Conservation (phyloP, 176 grass and related monocot genomes). For the Dendrocalamus sinicus region DNA sequence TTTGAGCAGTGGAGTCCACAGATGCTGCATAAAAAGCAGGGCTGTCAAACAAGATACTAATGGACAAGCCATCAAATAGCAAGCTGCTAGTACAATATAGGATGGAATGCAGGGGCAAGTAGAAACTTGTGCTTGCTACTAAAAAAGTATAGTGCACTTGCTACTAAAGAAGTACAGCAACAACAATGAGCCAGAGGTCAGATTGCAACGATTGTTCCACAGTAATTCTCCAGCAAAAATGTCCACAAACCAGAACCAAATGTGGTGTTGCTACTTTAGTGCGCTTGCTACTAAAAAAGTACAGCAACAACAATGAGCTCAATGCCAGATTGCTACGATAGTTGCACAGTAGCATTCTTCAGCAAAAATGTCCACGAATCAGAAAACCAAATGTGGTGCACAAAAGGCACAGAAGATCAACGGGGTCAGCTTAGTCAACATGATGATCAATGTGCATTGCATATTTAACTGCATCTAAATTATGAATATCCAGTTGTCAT, state of each 20-base stretch:
- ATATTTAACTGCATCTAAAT: constrained; percentile 6
- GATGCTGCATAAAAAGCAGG: constrained; percentile 61
- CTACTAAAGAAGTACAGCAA: background rate
- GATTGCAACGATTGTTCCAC: background rate
- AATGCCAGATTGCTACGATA: background rate
- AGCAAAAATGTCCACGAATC: background rate
- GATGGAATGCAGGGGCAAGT: background rate
- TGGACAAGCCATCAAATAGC: constrained; percentile 42
- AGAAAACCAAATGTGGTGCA: constrained; percentile 8
- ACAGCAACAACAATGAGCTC: background rate
- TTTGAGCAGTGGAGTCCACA: constrained; percentile 75
- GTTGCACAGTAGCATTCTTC: background rate
- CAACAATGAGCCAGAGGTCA: background rate
- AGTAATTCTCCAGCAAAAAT: constrained; percentile 1
- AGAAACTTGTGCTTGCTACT: background rate
- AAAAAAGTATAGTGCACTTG: background rate
- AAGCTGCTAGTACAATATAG: constrained; percentile 12
- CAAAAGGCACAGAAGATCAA: background rate
- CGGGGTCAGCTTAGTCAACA: constrained; percentile 2
- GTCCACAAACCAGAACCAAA: background rate
- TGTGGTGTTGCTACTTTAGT: background rate
- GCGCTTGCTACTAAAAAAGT: background rate
- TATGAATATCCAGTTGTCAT: background rate
- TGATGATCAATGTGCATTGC: background rate
- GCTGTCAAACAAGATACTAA: constrained; percentile 35